phyloP scores from a whole-genome alignment of 495 filamentous ascomycete genomes.

The Penicillium arizonense region DNA sequence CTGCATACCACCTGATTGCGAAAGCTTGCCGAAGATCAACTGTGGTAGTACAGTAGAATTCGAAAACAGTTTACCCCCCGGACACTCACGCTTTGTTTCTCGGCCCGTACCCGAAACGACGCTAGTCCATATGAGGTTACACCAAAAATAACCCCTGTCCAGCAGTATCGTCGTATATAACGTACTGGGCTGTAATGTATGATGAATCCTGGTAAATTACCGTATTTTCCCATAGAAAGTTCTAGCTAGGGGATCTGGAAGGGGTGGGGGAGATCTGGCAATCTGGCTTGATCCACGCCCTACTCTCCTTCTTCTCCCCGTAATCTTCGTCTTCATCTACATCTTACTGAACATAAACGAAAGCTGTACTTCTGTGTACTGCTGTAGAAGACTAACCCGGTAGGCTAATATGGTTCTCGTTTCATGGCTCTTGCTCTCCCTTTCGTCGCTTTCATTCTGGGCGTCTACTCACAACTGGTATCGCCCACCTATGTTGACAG shows the following conservation, averaged over 20 bases:
- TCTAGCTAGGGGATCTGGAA: not conserved
- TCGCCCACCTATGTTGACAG: not conserved
- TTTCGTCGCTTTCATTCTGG: not conserved
- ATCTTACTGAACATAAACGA: not conserved
- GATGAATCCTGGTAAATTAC: not conserved
- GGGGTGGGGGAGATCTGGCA: not conserved
- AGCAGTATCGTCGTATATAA: not conserved
- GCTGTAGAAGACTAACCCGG: not conserved
- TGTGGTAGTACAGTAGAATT: too few species aligned
- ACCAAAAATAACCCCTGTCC: not conserved
- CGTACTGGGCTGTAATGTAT: not conserved
- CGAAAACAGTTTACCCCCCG: too few species aligned
- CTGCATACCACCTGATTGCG: too few species aligned
- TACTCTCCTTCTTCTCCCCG: not conserved
- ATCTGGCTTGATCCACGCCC: not conserved
- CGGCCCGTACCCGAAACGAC: not conserved
- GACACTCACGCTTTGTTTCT: too few species aligned
- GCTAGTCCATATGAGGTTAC: not conserved
- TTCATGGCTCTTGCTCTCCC: not conserved
- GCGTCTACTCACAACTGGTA: not conserved
- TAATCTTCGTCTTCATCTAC: constrained; percentile 1
- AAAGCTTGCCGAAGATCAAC: too few species aligned
- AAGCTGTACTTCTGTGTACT: not conserved
- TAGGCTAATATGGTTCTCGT: not conserved
- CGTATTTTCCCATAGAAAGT: constrained; percentile 1